Base-by-base conservation (phyloP, 2,329 filamentous ascomycete genomes). In the Botrytis galanthina region DNA sequence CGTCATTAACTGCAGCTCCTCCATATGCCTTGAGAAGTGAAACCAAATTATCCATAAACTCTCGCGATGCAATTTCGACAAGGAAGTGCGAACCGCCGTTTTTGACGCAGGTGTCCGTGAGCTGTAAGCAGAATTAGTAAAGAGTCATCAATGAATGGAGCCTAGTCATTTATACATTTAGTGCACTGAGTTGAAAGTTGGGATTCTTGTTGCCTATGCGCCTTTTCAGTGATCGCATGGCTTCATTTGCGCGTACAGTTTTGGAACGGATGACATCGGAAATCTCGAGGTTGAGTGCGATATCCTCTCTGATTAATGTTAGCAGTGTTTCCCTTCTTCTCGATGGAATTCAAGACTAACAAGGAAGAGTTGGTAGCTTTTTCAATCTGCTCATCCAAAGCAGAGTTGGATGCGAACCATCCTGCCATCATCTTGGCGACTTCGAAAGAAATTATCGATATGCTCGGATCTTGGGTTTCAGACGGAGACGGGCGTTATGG, bases 71-170 rank as follows among this genome's bases (percentile, higher is more conserved):
- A 78, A 99, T 96, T 84, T 99, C 96, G 77, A 91, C 88, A 68
- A 99, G 90, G 83, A 99, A 99, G 83, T 99, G 96, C 57, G 92
- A 89, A 78, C 96, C 96, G 74, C 96, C 96, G 86, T 99, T 99
- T 85, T 99, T 99, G 75, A 98, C 94, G 82, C 96, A 99, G 0
- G 96, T 98, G 84, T 99, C 96, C 77, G 95, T 97, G 80, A 99
- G 91, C 94, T 91, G 78, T 51, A 75, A 51, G 10, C n/a, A 69
- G 9, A 69, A 68, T 80, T 70, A 78, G 90, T 75, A 71, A 35
- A 54, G 29, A 35, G 26, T 32, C 14, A 44, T 26, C n/a, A 29
- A 39, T 20, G 39, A 22, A 37, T 35, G 64, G 29, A 35, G n/a
- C 20, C 76, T 71, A 18, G 22, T 42, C 12, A 32, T 69, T 42